These are phyloP conservation scores for Coffea humblotiana DNA, from an alignment of 305 asterid species.

Conservation along the genomic window DNA sequence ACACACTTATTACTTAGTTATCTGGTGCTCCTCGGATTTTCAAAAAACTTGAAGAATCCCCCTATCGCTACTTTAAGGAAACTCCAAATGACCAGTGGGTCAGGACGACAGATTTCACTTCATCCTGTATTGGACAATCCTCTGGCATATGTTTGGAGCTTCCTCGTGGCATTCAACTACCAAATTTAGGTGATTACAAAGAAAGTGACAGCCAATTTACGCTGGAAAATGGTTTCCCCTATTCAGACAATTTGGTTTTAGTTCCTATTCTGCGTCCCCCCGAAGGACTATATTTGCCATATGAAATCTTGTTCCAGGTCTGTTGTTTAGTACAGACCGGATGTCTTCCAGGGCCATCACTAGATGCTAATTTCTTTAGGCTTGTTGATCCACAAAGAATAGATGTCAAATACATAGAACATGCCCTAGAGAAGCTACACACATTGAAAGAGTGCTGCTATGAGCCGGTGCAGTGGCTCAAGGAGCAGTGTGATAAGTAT, in stretches of 20 bases:
- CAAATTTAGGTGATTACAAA: slow-evolving; percentile 46
- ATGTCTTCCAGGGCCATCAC: slow-evolving; percentile 71
- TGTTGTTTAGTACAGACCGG: slow-evolving; percentile 78
- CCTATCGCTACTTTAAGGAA: slow-evolving; percentile 38
- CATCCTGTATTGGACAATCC: slow-evolving; percentile 68
- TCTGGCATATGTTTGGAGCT: slow-evolving; percentile 78
- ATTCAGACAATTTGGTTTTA: slow-evolving; percentile 37
- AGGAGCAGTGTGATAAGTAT: no score
- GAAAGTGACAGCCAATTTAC: slow-evolving; percentile 44
- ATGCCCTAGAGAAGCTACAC: no score
- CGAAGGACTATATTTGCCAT: slow-evolving; percentile 47
- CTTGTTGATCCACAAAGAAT: no score
- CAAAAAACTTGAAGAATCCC: slow-evolving; percentile 41
- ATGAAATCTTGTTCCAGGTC: slow-evolving; percentile 56
- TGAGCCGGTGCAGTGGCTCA: no score
- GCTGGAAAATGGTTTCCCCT: slow-evolving; percentile 45
- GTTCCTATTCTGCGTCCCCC: slow-evolving; percentile 80
- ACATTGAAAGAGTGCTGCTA: no score
- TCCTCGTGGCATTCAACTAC: slow-evolving; percentile 47
- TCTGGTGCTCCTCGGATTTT: slow-evolving; percentile 80
- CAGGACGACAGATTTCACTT: slow-evolving; percentile 82
- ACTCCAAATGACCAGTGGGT: slow-evolving; percentile 81
- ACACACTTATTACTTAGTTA: slow-evolving; percentile 36
- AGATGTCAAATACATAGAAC: no score
- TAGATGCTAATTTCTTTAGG: slow-evolving; percentile 42